These are phyloP conservation scores for Prosopis cineraria DNA, from an alignment of 306 rosid genomes.

Conservation along the genomic window DNA sequence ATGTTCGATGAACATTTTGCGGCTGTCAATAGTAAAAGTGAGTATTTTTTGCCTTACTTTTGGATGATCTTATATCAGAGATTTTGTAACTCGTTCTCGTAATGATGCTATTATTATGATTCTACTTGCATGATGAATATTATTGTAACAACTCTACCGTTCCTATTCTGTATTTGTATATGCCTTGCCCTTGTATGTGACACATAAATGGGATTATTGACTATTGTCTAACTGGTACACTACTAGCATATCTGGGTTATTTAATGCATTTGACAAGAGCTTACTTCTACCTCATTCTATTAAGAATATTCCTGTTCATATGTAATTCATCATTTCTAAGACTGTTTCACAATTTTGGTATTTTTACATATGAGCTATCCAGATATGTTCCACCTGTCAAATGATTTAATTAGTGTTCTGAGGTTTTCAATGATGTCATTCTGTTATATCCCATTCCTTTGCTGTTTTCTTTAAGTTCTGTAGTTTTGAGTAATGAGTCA, in stretches of 20 bases:
- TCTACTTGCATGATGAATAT: constrained; percentile 15
- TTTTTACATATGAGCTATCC: neutral
- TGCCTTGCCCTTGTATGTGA: constrained; percentile 22
- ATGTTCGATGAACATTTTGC: constrained; percentile 62
- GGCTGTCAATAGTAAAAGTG: constrained; percentile 43
- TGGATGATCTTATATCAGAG: constrained; percentile 5
- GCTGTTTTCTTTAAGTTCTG: neutral
- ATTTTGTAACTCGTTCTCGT: neutral
- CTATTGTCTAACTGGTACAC: neutral
- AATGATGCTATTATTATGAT: neutral
- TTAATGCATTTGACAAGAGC: neutral
- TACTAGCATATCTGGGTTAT: neutral
- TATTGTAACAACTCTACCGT: neutral
- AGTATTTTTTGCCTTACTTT: constrained; percentile 14
- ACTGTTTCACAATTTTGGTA: neutral
- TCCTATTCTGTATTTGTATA: neutral
- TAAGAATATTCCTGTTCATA: constrained; percentile 10
- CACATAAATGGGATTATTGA: neutral
- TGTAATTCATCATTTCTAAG: neutral
- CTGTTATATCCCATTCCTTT: neutral
- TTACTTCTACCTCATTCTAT: neutral
- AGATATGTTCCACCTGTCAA: neutral
- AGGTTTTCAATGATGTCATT: neutral
- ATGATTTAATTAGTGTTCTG: neutral
- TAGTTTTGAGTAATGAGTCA: neutral